Evolutionary conservation across 1,284 basidiomycete species (phyloP).

Genomic region (Apiotrichum brassicae): DNA sequence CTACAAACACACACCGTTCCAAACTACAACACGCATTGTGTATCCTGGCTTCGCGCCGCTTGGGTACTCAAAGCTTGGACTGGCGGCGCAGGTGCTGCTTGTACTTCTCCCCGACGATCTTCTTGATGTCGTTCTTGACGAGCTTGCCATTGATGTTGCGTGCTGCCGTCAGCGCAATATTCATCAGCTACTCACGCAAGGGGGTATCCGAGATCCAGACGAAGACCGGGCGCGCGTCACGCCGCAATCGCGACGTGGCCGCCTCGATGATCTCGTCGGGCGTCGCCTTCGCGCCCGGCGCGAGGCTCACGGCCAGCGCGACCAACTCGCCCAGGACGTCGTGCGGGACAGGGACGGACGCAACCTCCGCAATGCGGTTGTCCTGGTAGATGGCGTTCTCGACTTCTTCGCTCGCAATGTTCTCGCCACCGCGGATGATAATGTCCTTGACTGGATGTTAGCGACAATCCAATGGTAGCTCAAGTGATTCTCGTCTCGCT

Average conservation of each 20-base stretch:
- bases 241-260: not conserved
- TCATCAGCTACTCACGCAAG: not conserved
- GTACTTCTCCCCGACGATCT: constrained; percentile 1
- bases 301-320: constrained; percentile 30
- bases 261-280: constrained; percentile 8
- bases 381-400: constrained; percentile 39
- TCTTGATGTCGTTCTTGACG: constrained; percentile 8
- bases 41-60: too few species aligned
- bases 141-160: constrained; percentile 6
- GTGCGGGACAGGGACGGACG: constrained; percentile 34
- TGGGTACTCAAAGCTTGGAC: too few species aligned
- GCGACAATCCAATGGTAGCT: not conserved
- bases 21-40: too few species aligned
- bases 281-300: constrained; percentile 5
- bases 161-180: not conserved
- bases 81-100: not conserved
- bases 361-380: constrained; percentile 29
- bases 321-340: constrained; percentile 35
- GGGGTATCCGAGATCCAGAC: not conserved
- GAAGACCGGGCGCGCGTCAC: constrained; percentile 1
- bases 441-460: constrained; percentile 24
- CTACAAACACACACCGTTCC: too few species aligned
- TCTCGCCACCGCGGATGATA: constrained; percentile 41
- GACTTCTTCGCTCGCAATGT: constrained; percentile 37
- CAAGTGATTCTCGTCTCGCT: too few species aligned